Evolutionary conservation across 306 rosid species (phyloP), one percentile per base, ranked within the genome.

Genomic region (Rosa lucieae): DNA sequence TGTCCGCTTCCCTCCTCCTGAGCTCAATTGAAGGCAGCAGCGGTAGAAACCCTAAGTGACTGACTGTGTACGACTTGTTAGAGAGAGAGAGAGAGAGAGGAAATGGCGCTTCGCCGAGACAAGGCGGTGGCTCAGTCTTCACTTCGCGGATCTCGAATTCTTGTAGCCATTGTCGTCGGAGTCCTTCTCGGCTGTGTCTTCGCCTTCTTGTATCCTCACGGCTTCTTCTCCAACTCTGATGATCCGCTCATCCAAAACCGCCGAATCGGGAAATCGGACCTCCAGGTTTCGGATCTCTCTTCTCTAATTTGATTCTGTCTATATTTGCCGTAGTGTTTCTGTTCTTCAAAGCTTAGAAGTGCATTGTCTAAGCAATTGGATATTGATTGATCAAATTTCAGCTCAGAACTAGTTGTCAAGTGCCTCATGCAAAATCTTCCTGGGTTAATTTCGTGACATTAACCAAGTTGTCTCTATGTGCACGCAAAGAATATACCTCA

Each of bases 61-160:
- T 71, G n/a, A 26, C 78, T 71, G n/a, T n/a, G 48, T 13, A 21
- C 35, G 53, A 53, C 48, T 74, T 58, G 8, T 1, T 5, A 13
- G 26, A 18, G 29, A 32, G 35, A 32, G 35, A 23, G 26, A 32
- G 37, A 32, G 37, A 32, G 37, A 32, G 37, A 32, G 37, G 37
- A 9, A 9, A 91, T 93, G 98, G 96, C 87, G 42, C 90, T 86
- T 85, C 98, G 97, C 49, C 81, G 90, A 62, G 98, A 92, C 2
- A 94, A 94, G 73, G 3, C 26, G 65, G 29, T 15, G 12, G 44
- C 75, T 11, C 92, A 85, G n/a, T 83, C 92, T 17, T 82, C 92
- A 6, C 17, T 53, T 63, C 70, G 81, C 6, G 86, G 81, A 74
- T 90, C 94, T 87, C 89, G 89, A 46, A 80, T 94, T 67, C 61